Percentiles rank a stretch among this genome's conserved stretches.
These are phyloP conservation scores for Quercus phellos DNA, from an alignment of 331 rosid species.

Conservation along the genomic window DNA sequence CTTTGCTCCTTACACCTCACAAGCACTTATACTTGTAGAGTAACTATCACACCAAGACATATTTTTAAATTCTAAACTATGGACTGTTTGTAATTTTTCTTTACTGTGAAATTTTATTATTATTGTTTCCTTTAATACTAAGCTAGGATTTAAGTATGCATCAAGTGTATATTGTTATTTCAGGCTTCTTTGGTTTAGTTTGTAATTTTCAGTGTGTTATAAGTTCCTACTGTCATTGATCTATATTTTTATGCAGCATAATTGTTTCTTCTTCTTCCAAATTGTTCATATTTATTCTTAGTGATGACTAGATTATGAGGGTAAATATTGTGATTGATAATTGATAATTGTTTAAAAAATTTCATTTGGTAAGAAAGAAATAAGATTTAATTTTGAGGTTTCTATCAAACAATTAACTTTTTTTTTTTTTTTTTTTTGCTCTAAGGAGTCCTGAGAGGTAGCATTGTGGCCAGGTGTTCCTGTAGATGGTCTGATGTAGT, in stretches of 20 bases:
- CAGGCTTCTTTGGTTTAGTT: not conserved
- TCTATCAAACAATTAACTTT: not conserved
- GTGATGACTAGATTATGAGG: not conserved
- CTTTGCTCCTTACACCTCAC: too few relatives aligned
- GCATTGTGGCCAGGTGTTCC: not conserved
- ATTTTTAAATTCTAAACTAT: not conserved
- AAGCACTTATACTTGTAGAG: too few relatives aligned
- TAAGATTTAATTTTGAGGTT: not conserved
- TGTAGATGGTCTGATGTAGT: not conserved
- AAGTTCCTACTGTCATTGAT: not conserved
- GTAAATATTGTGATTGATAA: not conserved
- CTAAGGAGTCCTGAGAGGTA: not conserved
- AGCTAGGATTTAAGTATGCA: not conserved
- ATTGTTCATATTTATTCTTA: not conserved
- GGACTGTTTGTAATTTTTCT: not conserved
- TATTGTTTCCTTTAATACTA: not conserved
- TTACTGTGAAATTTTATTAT: not conserved
- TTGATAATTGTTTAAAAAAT: not conserved
- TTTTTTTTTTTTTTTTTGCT: not conserved
- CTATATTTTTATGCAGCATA: not conserved
- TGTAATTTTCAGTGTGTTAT: not conserved
- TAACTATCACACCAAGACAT: not conserved
- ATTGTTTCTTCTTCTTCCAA: not conserved
- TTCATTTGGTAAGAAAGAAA: not conserved
- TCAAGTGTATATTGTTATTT: not conserved